Evolutionary conservation across 2,329 filamentous ascomycete genomes (phyloP).

Genomic region (Coleophoma cylindrospora): DNA sequence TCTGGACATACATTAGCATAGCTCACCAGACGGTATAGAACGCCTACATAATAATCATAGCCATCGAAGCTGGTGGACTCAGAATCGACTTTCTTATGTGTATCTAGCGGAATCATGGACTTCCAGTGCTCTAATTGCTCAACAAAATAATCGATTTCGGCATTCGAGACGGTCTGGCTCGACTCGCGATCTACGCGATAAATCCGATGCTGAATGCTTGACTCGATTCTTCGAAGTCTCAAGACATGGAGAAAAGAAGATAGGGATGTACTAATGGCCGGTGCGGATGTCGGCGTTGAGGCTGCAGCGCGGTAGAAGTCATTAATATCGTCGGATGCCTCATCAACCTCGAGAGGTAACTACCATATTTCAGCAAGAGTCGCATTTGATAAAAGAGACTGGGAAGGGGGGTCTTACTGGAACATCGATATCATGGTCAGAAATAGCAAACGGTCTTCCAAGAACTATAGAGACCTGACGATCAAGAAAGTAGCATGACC

Average conservation of each 20-base stretch:
- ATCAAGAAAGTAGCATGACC: not conserved
- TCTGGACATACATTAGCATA: not conserved
- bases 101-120: conserved; percentile 1
- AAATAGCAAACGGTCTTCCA: not conserved
- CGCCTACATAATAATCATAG: conserved; percentile 4
- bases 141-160: conserved; percentile 1
- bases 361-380: not conserved
- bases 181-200: not conserved
- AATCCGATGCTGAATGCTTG: not conserved
- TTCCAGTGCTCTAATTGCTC: conserved; percentile 2
- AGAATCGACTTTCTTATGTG: conserved; percentile 1
- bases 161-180: not conserved
- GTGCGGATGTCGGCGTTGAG: not conserved
- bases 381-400: not conserved
- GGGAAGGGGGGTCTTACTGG: not conserved
- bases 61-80: conserved; percentile 1
- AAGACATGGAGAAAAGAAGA: not conserved
- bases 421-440: conserved; percentile 3
- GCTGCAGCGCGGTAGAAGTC: not conserved
- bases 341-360: not conserved
- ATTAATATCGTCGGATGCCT: not conserved
- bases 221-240: not conserved
- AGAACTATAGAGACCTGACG: not conserved
- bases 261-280: not conserved
- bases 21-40: not conserved